Conservation (phyloP, 371 early-diverging fungal species). For the Mucor saturninus region DNA sequence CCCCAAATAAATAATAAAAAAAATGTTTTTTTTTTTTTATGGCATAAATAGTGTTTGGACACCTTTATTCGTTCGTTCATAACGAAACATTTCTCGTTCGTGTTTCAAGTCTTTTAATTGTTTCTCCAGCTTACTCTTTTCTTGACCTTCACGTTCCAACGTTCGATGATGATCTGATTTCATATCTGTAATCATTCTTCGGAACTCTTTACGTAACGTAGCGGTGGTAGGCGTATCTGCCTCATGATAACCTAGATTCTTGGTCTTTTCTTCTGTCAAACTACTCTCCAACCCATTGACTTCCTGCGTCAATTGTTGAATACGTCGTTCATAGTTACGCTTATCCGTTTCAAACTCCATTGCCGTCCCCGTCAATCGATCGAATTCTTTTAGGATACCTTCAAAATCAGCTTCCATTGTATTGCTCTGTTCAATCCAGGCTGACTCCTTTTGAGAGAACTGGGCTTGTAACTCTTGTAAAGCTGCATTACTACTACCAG, state of each 20-base stretch:
- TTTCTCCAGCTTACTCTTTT: conserved; percentile 55
- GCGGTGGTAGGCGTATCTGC: conserved; percentile 55
- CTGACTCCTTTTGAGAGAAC: conserved; percentile 46
- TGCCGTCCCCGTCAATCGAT: conserved; percentile 58
- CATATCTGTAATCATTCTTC: conserved; percentile 60
- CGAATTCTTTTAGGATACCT: conserved; percentile 61
- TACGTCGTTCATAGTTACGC: conserved; percentile 48
- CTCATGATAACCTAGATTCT: conserved; percentile 30
- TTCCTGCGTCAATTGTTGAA: conserved; percentile 39
- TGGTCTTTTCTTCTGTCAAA: conserved; percentile 45
- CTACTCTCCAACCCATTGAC: conserved; percentile 40
- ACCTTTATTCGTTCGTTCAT: conserved; percentile 55
- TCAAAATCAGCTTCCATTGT: conserved; percentile 58
- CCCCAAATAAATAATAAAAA: not conserved
- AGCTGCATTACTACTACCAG: not conserved
- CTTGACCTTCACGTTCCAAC: conserved; percentile 57
- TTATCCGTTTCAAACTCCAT: conserved; percentile 59
- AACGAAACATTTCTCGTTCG: conserved; percentile 55
- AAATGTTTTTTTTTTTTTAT: conserved; percentile 7
- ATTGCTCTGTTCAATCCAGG: conserved; percentile 47
- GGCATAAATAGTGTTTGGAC: conserved; percentile 49
- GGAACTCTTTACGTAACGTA: conserved; percentile 63
- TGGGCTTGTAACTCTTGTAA: conserved; percentile 36
- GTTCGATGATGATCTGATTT: conserved; percentile 61
- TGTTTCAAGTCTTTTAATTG: conserved; percentile 59